These are phyloP conservation scores for Polyplosphaeria fusca DNA, from an alignment of 495 filamentous ascomycete genomes.

Conservation along the genomic window DNA sequence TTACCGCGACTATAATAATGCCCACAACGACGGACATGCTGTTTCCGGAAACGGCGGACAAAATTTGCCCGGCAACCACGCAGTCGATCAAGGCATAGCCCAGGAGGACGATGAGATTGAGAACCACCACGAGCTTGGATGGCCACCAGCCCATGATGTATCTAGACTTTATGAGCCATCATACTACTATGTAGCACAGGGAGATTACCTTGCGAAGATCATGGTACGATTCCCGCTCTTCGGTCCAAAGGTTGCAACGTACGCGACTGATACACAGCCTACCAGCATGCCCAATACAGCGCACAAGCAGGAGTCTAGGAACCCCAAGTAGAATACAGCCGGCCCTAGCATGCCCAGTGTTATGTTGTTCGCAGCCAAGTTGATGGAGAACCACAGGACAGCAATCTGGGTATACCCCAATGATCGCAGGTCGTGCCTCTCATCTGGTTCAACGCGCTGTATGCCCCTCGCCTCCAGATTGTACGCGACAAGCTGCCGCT, in stretches of 20 bases:
- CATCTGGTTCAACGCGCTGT: constrained; percentile 58
- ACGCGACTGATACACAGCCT: constrained; percentile 59
- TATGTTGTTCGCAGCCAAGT: constrained; percentile 73
- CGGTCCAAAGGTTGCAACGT: constrained; percentile 72
- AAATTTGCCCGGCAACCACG: constrained; percentile 70
- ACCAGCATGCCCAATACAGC: constrained; percentile 58
- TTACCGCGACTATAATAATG: constrained; percentile 65
- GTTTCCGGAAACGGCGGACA: constrained; percentile 64
- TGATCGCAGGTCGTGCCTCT: constrained; percentile 57
- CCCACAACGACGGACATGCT: constrained; percentile 67
- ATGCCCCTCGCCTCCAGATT: constrained; percentile 67
- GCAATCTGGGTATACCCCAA: constrained; percentile 65
- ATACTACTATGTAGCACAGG: background rate
- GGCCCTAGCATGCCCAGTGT: constrained; percentile 70
- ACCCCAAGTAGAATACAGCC: constrained; percentile 64
- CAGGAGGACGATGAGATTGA: constrained; percentile 69
- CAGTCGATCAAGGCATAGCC: constrained; percentile 70
- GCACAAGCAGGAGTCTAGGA: constrained; percentile 62
- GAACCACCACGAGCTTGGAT: constrained; percentile 65
- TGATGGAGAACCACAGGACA: constrained; percentile 72
- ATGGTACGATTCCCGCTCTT: constrained; percentile 67
- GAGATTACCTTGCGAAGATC: constrained; percentile 61
- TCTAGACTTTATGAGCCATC: background rate
- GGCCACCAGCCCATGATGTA: constrained; percentile 83
- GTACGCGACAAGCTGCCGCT: constrained; percentile 38